phyloP scores from a whole-genome alignment of 2,329 filamentous ascomycete species.

The Tolypocladium guangdongense region DNA sequence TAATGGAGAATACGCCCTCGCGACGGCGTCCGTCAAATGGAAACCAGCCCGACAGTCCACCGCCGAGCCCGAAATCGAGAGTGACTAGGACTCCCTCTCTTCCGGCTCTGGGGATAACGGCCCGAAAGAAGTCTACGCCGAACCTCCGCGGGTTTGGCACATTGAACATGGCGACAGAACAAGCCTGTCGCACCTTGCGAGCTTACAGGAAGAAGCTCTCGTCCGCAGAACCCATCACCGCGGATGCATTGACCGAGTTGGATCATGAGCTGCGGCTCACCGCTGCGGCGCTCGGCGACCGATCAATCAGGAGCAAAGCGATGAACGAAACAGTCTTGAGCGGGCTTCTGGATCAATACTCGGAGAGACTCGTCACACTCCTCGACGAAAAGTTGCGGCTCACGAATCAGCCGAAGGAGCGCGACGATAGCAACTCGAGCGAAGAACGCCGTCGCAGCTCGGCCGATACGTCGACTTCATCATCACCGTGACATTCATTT shows the following conservation, averaged over 20 bases:
- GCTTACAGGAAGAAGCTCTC: slow-evolving; percentile 53
- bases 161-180: slow-evolving; percentile 53
- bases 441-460: slow-evolving; percentile 21
- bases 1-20: slow-evolving; percentile 35
- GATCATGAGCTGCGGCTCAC: slow-evolving; percentile 56
- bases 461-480: slow-evolving; percentile 22
- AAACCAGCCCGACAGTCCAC: slow-evolving; percentile 35
- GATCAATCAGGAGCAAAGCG: slow-evolving; percentile 40
- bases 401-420: slow-evolving; percentile 23
- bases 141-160: slow-evolving; percentile 42
- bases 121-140: slow-evolving; percentile 37
- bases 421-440: slow-evolving; percentile 16
- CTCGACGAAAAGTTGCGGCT: slow-evolving; percentile 60
- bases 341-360: slow-evolving; percentile 64
- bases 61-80: slow-evolving; percentile 36
- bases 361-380: slow-evolving; percentile 58
- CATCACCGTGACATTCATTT: slow-evolving; percentile 18
- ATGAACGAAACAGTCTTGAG: slow-evolving; percentile 49
- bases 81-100: slow-evolving; percentile 42
- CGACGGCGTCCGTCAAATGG: slow-evolving; percentile 34
- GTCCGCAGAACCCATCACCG: slow-evolving; percentile 43
- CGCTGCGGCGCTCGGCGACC: slow-evolving; percentile 47
- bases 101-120: slow-evolving; percentile 32
- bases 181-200: slow-evolving; percentile 50
- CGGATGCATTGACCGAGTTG: slow-evolving; percentile 49